A percentile compares a stretch with the other conserved stretches of the same genome.
phyloP scores from a whole-genome alignment of 2,329 filamentous ascomycete species.

The Epicoccum sorghinum region DNA sequence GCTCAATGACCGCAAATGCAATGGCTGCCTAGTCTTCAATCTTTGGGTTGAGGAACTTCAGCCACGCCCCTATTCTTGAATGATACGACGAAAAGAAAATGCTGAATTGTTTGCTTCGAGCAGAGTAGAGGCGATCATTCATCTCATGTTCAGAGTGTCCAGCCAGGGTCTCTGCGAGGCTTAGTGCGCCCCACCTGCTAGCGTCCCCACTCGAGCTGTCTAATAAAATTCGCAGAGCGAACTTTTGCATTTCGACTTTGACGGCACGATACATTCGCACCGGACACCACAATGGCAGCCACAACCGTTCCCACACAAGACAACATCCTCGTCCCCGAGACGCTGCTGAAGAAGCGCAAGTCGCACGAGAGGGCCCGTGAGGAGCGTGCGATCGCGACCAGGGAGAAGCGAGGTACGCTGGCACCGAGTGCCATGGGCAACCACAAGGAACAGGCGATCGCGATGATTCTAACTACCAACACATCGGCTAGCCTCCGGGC shows the following conservation, averaged over 20 bases:
- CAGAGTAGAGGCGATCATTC: too few relatives aligned
- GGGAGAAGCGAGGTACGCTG: constrained; percentile 89
- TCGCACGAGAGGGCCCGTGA: constrained; percentile 98
- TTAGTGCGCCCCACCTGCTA: constrained; percentile 12
- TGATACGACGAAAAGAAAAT: too few relatives aligned
- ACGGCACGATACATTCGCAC: constrained; percentile 20
- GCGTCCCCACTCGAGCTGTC: constrained; percentile 5
- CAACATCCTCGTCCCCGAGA: constrained; percentile 97
- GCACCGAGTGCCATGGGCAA: constrained; percentile 19
- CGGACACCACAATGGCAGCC: constrained; percentile 34
- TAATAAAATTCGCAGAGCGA: constrained; percentile 8
- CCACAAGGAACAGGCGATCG: constrained; percentile 33
- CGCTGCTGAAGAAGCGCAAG: constrained; percentile 99
- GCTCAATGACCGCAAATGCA: too few relatives aligned
- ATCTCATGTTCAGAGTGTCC: background rate
- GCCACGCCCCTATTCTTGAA: too few relatives aligned
- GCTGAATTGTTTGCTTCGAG: too few relatives aligned
- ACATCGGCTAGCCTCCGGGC: constrained; percentile 92
- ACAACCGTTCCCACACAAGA: constrained; percentile 93
- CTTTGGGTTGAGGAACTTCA: too few relatives aligned
- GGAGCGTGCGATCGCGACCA: constrained; percentile 76
- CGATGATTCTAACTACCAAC: constrained; percentile 88
- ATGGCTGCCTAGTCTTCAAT: too few relatives aligned
- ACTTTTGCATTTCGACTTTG: constrained; percentile 11
- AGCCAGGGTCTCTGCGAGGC: constrained; percentile 7